Evolutionary conservation across 1,284 basidiomycete genomes (phyloP).

Genomic region (Phaffia rhodozyma): DNA sequence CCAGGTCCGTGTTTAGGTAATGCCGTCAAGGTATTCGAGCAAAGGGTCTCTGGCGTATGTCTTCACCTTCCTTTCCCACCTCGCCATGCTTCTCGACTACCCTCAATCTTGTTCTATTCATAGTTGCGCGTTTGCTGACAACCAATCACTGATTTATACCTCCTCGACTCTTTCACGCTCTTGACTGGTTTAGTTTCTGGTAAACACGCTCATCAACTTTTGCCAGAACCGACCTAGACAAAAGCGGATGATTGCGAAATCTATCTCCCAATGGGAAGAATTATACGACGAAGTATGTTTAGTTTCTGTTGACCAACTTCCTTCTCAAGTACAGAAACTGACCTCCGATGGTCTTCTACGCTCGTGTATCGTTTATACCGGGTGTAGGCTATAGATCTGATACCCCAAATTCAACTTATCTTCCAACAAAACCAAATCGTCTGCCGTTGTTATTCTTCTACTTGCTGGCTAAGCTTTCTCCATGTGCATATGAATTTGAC

Average conservation of each 20-base stretch:
- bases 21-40: slow-evolving; percentile 12
- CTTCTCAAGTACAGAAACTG: not conserved
- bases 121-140: no score
- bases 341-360: not conserved
- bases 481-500: not conserved
- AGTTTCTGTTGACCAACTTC: not conserved
- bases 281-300: slow-evolving; percentile 6
- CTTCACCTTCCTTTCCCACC: not conserved
- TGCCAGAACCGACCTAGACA: slow-evolving; percentile 13
- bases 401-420: not conserved
- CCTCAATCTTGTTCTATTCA: no score
- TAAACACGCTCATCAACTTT: slow-evolving; percentile 8
- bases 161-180: no score
- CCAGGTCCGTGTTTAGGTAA: slow-evolving; percentile 7
- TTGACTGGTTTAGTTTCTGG: slow-evolving; percentile 6
- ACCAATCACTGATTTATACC: no score
- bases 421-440: not conserved
- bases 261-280: slow-evolving; percentile 16
- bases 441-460: not conserved
- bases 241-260: slow-evolving; percentile 11
- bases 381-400: slow-evolving; percentile 2
- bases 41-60: slow-evolving; percentile 14
- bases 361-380: not conserved
- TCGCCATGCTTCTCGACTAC: not conserved
- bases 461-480: not conserved